phyloP scores from a whole-genome alignment of 2,329 filamentous ascomycete species.

The Colletotrichum lindemuthianum region DNA sequence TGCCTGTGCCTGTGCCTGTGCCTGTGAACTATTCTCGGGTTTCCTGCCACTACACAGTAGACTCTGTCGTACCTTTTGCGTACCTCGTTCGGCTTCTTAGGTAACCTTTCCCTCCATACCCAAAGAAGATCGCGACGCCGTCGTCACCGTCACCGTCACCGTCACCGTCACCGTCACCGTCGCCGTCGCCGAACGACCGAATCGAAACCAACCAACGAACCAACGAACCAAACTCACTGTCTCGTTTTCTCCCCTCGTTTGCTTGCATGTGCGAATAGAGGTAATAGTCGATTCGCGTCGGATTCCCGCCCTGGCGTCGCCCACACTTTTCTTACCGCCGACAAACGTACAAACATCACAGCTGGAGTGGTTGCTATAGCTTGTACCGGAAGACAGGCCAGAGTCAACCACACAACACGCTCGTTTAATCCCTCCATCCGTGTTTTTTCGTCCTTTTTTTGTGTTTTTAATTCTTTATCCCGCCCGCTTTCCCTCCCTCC shows the following conservation, averaged over 20 bases:
- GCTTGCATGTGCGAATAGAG: constrained; percentile 13
- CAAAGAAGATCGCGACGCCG: constrained; percentile 18
- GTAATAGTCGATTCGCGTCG: constrained; percentile 18
- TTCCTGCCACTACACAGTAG: too few relatives aligned
- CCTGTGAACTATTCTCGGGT: too few relatives aligned
- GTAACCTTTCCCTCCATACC: constrained; percentile 15
- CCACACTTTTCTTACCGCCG: not conserved
- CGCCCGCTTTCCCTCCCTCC: not conserved
- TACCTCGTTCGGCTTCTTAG: not conserved
- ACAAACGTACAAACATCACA: too few relatives aligned
- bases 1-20: not conserved
- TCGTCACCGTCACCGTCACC: constrained; percentile 3
- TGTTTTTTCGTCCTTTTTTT: constrained; percentile 16
- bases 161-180: not conserved
- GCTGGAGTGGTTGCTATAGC: too few relatives aligned
- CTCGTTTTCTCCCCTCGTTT: not conserved
- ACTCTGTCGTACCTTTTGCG: too few relatives aligned
- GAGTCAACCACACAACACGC: too few relatives aligned
- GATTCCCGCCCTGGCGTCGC: constrained; percentile 12
- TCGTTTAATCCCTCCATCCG: constrained; percentile 3
- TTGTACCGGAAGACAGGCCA: too few relatives aligned
- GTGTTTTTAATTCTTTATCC: not conserved
- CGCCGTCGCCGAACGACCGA: constrained; percentile 1
- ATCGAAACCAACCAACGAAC: not conserved
- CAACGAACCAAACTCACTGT: constrained; percentile 1